Conservation (phyloP, 257 asterid species). For the Solanum gracilifrons region DNA sequence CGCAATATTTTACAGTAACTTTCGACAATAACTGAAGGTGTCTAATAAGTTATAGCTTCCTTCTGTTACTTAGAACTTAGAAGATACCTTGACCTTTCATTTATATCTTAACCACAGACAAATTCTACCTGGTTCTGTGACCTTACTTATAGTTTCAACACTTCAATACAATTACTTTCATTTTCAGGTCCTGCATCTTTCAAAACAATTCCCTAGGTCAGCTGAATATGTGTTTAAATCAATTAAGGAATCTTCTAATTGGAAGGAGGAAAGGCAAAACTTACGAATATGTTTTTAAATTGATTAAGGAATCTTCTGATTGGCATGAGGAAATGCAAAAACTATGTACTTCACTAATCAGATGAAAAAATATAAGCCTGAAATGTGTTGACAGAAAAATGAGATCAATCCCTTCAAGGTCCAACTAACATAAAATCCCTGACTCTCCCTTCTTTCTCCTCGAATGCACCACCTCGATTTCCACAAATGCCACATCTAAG, state of each 20-base stretch:
- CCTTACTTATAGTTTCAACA: not conserved
- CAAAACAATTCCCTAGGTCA: not conserved
- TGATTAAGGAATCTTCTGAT: not conserved
- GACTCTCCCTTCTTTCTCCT: not conserved
- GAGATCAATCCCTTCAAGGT: not conserved
- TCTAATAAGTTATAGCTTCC: not conserved
- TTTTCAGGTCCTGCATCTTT: not conserved
- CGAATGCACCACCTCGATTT: not conserved
- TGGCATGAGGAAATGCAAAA: not conserved
- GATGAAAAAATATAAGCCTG: not conserved
- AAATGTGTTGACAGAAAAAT: not conserved
- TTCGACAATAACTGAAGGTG: not conserved
- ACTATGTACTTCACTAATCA: not conserved
- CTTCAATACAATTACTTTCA: not conserved
- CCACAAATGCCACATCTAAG: not conserved
- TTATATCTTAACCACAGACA: not conserved
- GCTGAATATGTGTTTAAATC: not conserved
- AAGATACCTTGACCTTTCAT: not conserved
- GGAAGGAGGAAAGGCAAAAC: not conserved
- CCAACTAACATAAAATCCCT: not conserved
- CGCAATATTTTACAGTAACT: not conserved
- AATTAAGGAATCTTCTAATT: not conserved
- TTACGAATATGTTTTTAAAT: not conserved
- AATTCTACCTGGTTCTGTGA: not conserved
- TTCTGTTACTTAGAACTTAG: not conserved